These are phyloP conservation scores for Scedosporium aurantiacum DNA, from an alignment of 2,329 filamentous ascomycete genomes.

Conservation along the genomic window DNA sequence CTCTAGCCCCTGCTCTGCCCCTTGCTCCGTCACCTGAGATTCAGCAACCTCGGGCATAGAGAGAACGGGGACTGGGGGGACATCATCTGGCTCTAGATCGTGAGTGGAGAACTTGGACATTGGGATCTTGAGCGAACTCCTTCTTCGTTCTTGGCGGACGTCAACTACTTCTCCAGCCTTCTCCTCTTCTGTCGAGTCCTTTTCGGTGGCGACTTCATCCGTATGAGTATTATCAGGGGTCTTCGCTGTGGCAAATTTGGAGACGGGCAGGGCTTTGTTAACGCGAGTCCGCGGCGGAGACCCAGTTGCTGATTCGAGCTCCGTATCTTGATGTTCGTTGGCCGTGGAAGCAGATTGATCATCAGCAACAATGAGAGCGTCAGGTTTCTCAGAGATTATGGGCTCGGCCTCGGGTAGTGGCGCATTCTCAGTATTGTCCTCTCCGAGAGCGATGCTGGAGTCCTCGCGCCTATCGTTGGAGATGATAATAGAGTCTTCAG, in stretches of 20 bases:
- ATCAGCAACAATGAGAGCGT: not conserved
- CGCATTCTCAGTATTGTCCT: not conserved
- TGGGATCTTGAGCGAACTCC: conserved; percentile 16
- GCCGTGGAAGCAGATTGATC: not conserved
- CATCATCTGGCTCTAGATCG: conserved; percentile 15
- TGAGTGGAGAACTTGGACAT: conserved; percentile 33
- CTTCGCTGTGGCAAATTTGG: not conserved
- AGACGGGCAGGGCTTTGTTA: not conserved
- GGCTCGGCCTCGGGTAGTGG: not conserved
- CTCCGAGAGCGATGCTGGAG: not conserved
- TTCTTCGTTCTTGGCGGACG: not conserved
- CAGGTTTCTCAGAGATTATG: not conserved
- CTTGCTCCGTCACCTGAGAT: not conserved
- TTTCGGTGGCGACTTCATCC: conserved; percentile 4
- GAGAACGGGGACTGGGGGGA: not conserved
- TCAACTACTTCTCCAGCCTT: conserved; percentile 5
- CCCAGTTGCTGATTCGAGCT: conserved; percentile 2
- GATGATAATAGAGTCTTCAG: not conserved
- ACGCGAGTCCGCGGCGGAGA: not conserved
- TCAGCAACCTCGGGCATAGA: not conserved
- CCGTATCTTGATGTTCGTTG: conserved; percentile 2
- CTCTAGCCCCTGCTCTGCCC: not conserved
- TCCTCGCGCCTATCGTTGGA: not conserved
- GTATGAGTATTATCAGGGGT: not conserved
- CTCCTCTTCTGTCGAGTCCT: conserved; percentile 2